These are phyloP conservation scores for Exserohilum turcica DNA, from an alignment of 2,329 filamentous ascomycete species.

Conservation along the genomic window DNA sequence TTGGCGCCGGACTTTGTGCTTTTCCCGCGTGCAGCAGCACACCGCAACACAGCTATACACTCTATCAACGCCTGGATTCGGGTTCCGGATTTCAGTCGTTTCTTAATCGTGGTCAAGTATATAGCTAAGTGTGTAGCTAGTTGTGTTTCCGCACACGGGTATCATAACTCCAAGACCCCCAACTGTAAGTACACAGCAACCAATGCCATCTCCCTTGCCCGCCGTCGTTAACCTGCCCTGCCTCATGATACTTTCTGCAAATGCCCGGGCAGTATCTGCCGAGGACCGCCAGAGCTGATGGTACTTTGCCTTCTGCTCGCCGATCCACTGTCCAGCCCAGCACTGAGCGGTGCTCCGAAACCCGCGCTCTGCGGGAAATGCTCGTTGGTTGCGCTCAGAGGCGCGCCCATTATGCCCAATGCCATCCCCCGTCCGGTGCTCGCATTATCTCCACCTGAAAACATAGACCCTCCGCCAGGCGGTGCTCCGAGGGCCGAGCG, in stretches of 20 bases:
- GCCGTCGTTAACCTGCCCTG: slow-evolving; percentile 27
- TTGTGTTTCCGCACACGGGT: slow-evolving; percentile 6
- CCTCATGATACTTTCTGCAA: slow-evolving; percentile 21
- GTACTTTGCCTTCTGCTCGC: slow-evolving; percentile 39
- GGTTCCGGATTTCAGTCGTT: neutral
- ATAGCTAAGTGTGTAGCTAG: neutral
- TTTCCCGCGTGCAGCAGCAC: neutral
- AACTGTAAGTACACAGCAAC: neutral
- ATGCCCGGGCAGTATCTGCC: slow-evolving; percentile 47
- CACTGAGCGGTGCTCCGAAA: slow-evolving; percentile 38
- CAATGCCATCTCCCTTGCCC: slow-evolving; percentile 25
- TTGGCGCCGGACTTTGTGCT: neutral
- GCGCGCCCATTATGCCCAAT: slow-evolving; percentile 41
- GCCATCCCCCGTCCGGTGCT: slow-evolving; percentile 31
- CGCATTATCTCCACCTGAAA: slow-evolving; percentile 31
- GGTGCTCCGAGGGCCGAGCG: slow-evolving; percentile 61
- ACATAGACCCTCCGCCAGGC: slow-evolving; percentile 36
- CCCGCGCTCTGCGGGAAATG: slow-evolving; percentile 39
- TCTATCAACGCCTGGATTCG: neutral
- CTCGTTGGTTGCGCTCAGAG: slow-evolving; percentile 36
- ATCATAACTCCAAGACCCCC: slow-evolving; percentile 4
- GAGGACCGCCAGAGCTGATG: slow-evolving; percentile 37
- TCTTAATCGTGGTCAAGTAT: neutral
- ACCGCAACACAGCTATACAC: neutral
- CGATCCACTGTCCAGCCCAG: slow-evolving; percentile 35